Evolutionary conservation across 805 yeast species (phyloP), one percentile per base, ranked within the genome.

Genomic region (Nakazawaea populi): DNA sequence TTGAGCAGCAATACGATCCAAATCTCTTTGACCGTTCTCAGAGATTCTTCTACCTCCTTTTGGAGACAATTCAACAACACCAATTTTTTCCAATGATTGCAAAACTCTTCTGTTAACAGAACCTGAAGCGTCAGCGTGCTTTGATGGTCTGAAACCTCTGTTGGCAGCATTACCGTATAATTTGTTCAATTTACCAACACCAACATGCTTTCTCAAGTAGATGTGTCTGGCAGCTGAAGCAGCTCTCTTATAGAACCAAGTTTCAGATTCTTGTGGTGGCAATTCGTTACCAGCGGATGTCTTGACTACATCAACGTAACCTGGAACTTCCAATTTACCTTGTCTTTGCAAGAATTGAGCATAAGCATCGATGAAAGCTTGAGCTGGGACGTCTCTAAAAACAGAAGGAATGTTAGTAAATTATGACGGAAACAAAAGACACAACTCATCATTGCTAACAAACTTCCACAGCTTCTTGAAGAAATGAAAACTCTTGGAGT

Each of bases 201-300:
- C 99, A 69, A 94, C 96, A 69, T 88, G 88, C 82, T 94, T 94
- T 88, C 97, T 90, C 80, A 94, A 83, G 96, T 94, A 94, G 79
- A 94, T 85, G 91, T 94, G 99, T 84, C 99, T 94, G 72, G 99
- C 99, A 76, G 91, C 90, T 56, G 99, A 92, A 71, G 99, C 99
- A 69, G 99, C 96, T 80, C 99, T 88, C 89, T 88, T 89, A 96
- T 92, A 92, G 88, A 89, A 92, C 99, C 99, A 94, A 72, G 92
- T 90, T 80, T 90, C 98, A 68, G 98, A 79, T 75, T 94, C 98
- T 82, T 92, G 98, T 75, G 99, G 99, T 75, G 99, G 99, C 76
- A 94, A 87, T 75, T 94, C 99, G 74, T 92, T 91, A 80, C 97
- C 96, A 64, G 96, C 86, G 62, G 96, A 87, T 76, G 99, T 94